Base-by-base conservation (phyloP, 2,329 filamentous ascomycete genomes). In the Nigrospora sphaerica region DNA sequence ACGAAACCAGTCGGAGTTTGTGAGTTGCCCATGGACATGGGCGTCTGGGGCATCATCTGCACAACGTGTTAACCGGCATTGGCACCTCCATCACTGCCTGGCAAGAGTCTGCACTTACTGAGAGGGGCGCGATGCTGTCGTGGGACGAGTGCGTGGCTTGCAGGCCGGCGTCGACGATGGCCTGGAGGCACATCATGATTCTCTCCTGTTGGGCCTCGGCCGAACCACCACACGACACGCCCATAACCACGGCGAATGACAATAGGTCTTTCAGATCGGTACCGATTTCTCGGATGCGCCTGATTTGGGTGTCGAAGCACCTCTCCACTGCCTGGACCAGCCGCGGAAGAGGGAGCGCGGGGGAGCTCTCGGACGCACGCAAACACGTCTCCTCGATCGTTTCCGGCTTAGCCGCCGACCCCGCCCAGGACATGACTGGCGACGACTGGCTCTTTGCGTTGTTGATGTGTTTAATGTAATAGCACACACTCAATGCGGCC, bases 401-500 rank as follows among this genome's bases (percentile, higher is more conserved):
- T 33, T 54, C 53, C 12, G 49, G 41, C 32, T 50, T 55, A 9
- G 49, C 42, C 9, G 55, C 47, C 36, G 49, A 45, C 19, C 48
- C 45, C 10, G 46, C 41, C 13, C 53, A 48, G n/a, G 52, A 48
- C 14, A 9, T 12, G 42, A 37, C n/a, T n/a, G 37, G 45, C 18
- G 50, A 46, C 12, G 50, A 50, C 2, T 23, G 42, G 39, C 14
- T 43, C 11, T 46, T 40, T 14, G 52, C 41, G 16, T 38, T 46
- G 42, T 51, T 50, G 10, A 61, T 58, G 28, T 62, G 62, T 46
- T 65, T 67, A 56, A 80, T 75, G 47, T 75, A 80, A 52, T 73
- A 78, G 54, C 77, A 80, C 12, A 80, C 63, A 47, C 75, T 76
- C 39, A 80, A 68, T 3, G 74, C 73, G 0, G 76, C 74, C 56